phyloP scores from a whole-genome alignment of 75 land plant genomes.

The Pinus taeda region DNA sequence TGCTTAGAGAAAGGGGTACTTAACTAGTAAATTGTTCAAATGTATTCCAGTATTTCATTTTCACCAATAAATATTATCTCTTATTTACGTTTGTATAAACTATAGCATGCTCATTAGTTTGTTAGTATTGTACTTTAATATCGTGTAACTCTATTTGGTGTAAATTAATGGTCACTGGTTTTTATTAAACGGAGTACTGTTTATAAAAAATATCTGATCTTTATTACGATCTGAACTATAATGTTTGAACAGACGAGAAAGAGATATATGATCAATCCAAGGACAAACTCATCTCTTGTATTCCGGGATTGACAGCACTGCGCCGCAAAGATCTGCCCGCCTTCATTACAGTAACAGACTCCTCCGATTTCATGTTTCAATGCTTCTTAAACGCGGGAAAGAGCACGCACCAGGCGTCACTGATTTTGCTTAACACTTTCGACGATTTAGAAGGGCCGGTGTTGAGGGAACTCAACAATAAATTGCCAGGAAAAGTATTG shows the following conservation, averaged over 20 bases:
- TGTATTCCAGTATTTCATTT: not conserved
- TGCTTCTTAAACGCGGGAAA: not conserved
- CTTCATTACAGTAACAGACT: not conserved
- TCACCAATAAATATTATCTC: not conserved
- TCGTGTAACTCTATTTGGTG: too few relatives aligned
- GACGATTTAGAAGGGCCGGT: conserved; percentile 8
- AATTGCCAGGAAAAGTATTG: not conserved
- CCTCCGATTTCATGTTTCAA: conserved; percentile 9
- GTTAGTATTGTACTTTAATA: too few relatives aligned
- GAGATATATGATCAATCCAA: not conserved
- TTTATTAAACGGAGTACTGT: too few relatives aligned
- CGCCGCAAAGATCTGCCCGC: conserved; percentile 14
- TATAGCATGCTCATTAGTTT: too few relatives aligned
- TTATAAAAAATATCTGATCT: too few relatives aligned
- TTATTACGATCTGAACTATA: too few relatives aligned
- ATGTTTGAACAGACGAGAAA: too few relatives aligned
- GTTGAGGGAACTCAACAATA: not conserved
- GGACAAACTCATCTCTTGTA: not conserved
- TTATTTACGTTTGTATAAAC: too few relatives aligned
- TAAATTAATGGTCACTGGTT: too few relatives aligned
- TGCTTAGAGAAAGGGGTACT: too few relatives aligned
- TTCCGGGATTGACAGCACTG: conserved; percentile 12
- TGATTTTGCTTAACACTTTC: conserved; percentile 8
- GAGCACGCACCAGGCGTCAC: not conserved
- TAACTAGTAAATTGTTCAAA: too few relatives aligned